These are phyloP conservation scores for Camelina sativa DNA, from an alignment of 345 rosid genomes.

Conservation along the genomic window DNA sequence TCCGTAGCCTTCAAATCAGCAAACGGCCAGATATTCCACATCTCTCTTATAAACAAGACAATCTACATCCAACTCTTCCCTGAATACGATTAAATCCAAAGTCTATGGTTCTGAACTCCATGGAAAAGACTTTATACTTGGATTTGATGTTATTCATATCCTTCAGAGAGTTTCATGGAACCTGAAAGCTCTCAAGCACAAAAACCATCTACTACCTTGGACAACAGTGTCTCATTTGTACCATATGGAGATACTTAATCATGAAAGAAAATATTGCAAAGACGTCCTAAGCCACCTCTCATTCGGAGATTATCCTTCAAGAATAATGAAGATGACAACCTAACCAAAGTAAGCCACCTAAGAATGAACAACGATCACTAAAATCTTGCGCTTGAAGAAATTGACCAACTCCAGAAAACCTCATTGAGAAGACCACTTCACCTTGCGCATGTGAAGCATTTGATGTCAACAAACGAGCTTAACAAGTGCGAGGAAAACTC, in stretches of 20 bases:
- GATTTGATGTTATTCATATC: background rate
- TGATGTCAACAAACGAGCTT: no score
- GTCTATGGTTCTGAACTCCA: background rate
- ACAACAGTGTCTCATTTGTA: background rate
- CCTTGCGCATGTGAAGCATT: background rate
- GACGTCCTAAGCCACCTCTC: background rate
- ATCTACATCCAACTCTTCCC: background rate
- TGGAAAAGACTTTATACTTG: constrained; percentile 8
- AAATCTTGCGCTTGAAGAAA: background rate
- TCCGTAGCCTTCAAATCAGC: background rate
- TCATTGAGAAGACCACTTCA: background rate
- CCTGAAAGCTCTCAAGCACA: background rate
- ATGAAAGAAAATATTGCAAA: background rate
- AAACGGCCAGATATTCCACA: background rate
- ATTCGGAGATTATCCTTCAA: background rate
- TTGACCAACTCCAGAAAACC: background rate
- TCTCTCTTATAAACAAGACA: background rate
- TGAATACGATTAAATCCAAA: background rate
- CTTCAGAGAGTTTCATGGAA: background rate
- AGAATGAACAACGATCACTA: background rate
- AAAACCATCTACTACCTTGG: background rate
- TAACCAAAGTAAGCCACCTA: background rate
- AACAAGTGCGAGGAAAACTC: no score
- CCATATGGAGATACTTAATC: background rate
- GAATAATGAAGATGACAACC: background rate